Evolutionary conservation across 2,329 filamentous ascomycete species (phyloP).

Genomic region (Neopestalotiopsis clavispora): DNA sequence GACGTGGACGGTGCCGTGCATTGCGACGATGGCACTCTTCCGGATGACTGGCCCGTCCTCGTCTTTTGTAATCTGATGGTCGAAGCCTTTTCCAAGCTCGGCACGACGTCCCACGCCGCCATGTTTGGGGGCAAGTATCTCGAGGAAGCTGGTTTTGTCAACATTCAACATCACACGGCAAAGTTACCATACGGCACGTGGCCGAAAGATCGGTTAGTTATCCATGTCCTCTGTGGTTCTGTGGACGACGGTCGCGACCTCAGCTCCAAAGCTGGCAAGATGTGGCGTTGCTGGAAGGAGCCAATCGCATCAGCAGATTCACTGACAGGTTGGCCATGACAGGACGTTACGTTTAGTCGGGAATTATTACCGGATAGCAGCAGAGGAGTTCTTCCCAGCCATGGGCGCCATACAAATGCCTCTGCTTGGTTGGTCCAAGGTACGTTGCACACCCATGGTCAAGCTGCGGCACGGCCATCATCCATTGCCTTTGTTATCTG

Average conservation of each 20-base stretch:
- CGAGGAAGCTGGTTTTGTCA: constrained; percentile 30
- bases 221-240: not conserved
- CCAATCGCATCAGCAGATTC: not conserved
- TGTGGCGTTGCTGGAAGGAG: not conserved
- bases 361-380: constrained; percentile 46
- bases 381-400: constrained; percentile 46
- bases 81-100: constrained; percentile 42
- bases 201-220: constrained; percentile 30
- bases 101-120: constrained; percentile 43
- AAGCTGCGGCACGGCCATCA: too few relatives aligned
- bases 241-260: not conserved
- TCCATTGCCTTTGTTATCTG: too few relatives aligned
- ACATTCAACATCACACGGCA: constrained; percentile 27
- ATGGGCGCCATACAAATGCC: constrained; percentile 46
- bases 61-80: constrained; percentile 40
- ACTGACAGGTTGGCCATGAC: not conserved
- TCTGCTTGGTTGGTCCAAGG: constrained; percentile 39
- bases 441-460: constrained; percentile 2
- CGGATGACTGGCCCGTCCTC: constrained; percentile 36
- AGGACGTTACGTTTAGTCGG: constrained; percentile 45
- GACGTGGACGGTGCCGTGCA: constrained; percentile 47
- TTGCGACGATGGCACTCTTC: constrained; percentile 40
- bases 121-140: constrained; percentile 42
- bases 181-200: constrained; percentile 34
- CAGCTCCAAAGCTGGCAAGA: not conserved